Evolutionary conservation across 495 filamentous ascomycete species (phyloP), one percentile per base, ranked within the genome.

Genomic region (Cryomyces antarcticus): DNA sequence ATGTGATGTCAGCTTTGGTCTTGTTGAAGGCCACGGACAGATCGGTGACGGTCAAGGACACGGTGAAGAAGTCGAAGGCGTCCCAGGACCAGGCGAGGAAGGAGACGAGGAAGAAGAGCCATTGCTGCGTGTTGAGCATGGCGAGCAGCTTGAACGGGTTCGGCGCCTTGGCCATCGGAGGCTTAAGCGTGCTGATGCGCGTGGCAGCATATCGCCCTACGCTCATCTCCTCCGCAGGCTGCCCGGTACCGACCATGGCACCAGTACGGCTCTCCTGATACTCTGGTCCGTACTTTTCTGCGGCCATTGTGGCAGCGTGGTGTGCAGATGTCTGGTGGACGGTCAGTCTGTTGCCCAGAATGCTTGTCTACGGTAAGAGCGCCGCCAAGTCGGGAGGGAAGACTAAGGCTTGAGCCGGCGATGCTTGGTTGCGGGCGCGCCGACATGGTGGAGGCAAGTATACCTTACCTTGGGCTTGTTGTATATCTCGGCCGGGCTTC

Each of bases 51-150:
- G 82, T 85, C 43, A 93, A 57, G 5, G 77, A 82, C 50, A 89
- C 82, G 47, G 81, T 87, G 65, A 93, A 93, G 66, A 93, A 93
- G 54, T 93, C 84, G 47, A 89, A 87, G 10, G 83, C 73, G 56
- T 93, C 83, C 80, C 82, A 88, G 0, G 76, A 73, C 73, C 73
- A 57, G 24, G 46, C 55, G 9, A 56, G 39, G 46, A 63, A 57
- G 46, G 61, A 50, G 33, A 36, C 33, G 30, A 68, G 54, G 59
- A 93, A 92, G 59, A 88, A 88, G 17, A 85, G 65, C 86, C 86
- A 94, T 62, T 94, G 81, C 36, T 73, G 75, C 31, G 58, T 54
- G 49, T 68, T 88, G 37, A 93, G 62, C 56, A 81, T 65, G n/a
- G 62, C 57, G 24, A 94, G 54, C 1, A 82, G 65, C 24, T 60